These are phyloP conservation scores for Mentha longifolia DNA, from an alignment of 257 asterid species.

Conservation along the genomic window DNA sequence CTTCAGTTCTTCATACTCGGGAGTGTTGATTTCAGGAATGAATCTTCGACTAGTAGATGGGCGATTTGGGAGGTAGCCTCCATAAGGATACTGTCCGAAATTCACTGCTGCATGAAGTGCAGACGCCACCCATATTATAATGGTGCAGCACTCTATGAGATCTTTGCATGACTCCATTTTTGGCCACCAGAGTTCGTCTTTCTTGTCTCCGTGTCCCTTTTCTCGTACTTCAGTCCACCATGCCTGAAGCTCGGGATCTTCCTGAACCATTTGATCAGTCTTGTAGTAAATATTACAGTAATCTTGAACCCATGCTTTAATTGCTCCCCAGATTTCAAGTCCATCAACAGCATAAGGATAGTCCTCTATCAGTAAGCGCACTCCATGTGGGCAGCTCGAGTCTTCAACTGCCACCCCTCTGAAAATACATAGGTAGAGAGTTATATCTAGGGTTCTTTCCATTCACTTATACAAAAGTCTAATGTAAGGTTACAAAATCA, in stretches of 20 bases:
- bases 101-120: slow-evolving; percentile 83
- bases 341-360: slow-evolving; percentile 89
- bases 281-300: slow-evolving; percentile 70
- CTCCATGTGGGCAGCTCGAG: slow-evolving; percentile 55
- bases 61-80: slow-evolving; percentile 69
- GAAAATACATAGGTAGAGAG: slow-evolving; percentile 10
- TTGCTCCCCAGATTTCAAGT: slow-evolving; percentile 81
- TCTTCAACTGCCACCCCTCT: slow-evolving; percentile 76
- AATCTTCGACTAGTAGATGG: slow-evolving; percentile 69
- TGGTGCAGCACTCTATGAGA: slow-evolving; percentile 66
- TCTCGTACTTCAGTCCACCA: slow-evolving; percentile 86
- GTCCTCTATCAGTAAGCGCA: slow-evolving; percentile 67
- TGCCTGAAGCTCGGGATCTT: slow-evolving; percentile 64
- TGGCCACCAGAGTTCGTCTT: slow-evolving; percentile 76
- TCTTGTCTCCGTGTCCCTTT: slow-evolving; percentile 75
- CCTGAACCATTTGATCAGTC: slow-evolving; percentile 43
- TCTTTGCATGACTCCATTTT: slow-evolving; percentile 61
- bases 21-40: slow-evolving; percentile 60
- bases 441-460: slow-evolving; percentile 13
- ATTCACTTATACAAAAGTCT: not conserved
- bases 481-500: not conserved
- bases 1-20: slow-evolving; percentile 66
- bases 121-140: slow-evolving; percentile 72
- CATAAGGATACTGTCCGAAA: slow-evolving; percentile 74
- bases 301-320: slow-evolving; percentile 67